Percentiles rank a stretch among this genome's conserved stretches.
phyloP scores from a whole-genome alignment of 768 basidiomycete genomes.

The Phanerochaete carnosa region DNA sequence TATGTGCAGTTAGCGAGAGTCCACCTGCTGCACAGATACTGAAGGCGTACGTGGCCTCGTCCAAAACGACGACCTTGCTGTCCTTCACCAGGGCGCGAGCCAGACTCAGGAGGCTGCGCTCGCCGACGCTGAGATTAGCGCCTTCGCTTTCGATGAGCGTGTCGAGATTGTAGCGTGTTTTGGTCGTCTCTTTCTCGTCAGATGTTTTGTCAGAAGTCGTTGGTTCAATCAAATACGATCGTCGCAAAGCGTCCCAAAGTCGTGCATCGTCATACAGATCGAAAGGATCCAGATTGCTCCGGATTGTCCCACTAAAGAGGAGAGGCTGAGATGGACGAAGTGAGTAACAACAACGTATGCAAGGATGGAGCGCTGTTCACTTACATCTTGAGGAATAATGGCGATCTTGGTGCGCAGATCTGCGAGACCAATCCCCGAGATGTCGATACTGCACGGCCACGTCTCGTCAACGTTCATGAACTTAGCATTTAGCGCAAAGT shows the following conservation, averaged over 20 bases:
- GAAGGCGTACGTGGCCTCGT: constrained; percentile 40
- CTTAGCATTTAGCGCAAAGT: background rate
- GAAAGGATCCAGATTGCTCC: constrained; percentile 56
- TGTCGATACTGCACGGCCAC: constrained; percentile 48
- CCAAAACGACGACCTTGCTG: constrained; percentile 46
- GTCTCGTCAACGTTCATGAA: background rate
- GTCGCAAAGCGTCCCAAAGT: constrained; percentile 71
- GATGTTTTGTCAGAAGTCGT: constrained; percentile 6
- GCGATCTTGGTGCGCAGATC: constrained; percentile 58
- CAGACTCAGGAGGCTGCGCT: constrained; percentile 47
- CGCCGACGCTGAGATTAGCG: constrained; percentile 44
- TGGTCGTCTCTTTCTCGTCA: constrained; percentile 16
- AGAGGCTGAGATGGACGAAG: constrained; percentile 38
- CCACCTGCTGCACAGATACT: background rate
- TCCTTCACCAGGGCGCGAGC: constrained; percentile 54
- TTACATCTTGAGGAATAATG: constrained; percentile 68
- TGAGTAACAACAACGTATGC: background rate
- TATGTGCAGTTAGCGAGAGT: background rate
- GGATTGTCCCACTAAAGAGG: constrained; percentile 57
- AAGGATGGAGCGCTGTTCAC: constrained; percentile 20
- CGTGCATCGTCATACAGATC: constrained; percentile 58
- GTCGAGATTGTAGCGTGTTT: constrained; percentile 46
- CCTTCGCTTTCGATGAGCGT: constrained; percentile 52
- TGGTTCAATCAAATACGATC: constrained; percentile 44
- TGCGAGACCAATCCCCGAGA: constrained; percentile 62